phyloP scores from a whole-genome alignment of 2,329 filamentous ascomycete species.

The Clonostachys solani region DNA sequence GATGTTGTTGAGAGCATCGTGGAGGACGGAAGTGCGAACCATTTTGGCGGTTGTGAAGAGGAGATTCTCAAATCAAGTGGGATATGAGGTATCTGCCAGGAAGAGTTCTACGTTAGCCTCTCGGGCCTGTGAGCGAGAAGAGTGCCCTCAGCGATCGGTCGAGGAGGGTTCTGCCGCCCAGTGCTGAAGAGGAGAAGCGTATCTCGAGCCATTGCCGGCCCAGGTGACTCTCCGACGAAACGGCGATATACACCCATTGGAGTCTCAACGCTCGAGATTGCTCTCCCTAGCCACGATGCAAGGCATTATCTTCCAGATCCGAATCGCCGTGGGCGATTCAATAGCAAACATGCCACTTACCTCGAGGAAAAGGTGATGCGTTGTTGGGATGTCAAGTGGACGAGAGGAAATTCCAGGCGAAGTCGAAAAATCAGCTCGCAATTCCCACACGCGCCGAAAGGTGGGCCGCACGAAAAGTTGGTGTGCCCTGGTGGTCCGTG shows the following conservation, averaged over 20 bases:
- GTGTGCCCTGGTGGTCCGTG: constrained; percentile 37
- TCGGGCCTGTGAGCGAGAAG: constrained; percentile 60
- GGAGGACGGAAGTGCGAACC: constrained; percentile 98
- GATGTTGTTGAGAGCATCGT: constrained; percentile 98
- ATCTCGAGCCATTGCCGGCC: constrained; percentile 33
- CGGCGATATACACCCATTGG: neutral
- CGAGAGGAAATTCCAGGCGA: constrained; percentile 6
- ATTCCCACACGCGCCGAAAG: neutral
- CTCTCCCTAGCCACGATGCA: constrained; percentile 54
- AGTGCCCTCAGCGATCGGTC: constrained; percentile 56
- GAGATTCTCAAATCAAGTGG: constrained; percentile 77
- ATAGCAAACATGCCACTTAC: constrained; percentile 42
- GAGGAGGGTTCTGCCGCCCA: constrained; percentile 69
- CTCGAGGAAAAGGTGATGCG: constrained; percentile 26
- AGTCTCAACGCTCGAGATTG: constrained; percentile 42
- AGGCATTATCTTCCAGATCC: constrained; percentile 33
- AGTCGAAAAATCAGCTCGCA: constrained; percentile 6
- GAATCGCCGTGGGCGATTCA: constrained; percentile 18
- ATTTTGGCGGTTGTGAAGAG: constrained; percentile 69
- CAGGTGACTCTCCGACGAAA: neutral
- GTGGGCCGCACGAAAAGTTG: constrained; percentile 7
- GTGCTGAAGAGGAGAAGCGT: constrained; percentile 60
- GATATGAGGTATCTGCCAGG: constrained; percentile 62
- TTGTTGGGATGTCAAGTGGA: constrained; percentile 1
- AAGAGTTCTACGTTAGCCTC: constrained; percentile 52